Conservation (phyloP, 805 yeast species). For the Ogataea salicorniae region DNA sequence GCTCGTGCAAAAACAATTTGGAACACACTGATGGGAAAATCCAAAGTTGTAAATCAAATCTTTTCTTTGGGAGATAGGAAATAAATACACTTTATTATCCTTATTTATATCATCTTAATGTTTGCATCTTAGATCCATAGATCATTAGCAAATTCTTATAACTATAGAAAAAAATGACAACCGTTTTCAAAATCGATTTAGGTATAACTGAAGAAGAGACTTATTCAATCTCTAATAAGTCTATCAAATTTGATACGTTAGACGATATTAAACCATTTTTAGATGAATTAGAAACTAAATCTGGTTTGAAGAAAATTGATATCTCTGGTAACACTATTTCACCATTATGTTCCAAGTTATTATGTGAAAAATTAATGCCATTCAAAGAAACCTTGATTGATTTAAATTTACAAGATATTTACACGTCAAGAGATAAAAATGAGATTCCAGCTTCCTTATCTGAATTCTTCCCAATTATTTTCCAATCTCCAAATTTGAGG, state of each 20-base stretch:
- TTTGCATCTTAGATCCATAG: background rate
- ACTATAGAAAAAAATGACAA: slow-evolving; percentile 26
- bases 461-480: slow-evolving; percentile 65
- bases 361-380: slow-evolving; percentile 52
- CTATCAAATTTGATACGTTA: slow-evolving; percentile 65
- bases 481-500: slow-evolving; percentile 61
- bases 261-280: slow-evolving; percentile 71
- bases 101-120: background rate
- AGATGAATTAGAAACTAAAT: slow-evolving; percentile 42
- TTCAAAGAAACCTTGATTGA: slow-evolving; percentile 48
- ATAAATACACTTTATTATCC: background rate
- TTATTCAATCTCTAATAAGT: slow-evolving; percentile 68
- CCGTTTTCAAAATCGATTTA: slow-evolving; percentile 29
- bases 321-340: slow-evolving; percentile 94
- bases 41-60: too few relatives aligned
- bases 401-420: slow-evolving; percentile 84
- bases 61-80: background rate
- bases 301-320: slow-evolving; percentile 53
- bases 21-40: background rate
- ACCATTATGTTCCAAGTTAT: slow-evolving; percentile 72
- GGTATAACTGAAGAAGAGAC: slow-evolving; percentile 41
- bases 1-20: background rate
- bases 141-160: background rate
- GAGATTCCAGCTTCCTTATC: slow-evolving; percentile 87
- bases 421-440: slow-evolving; percentile 90